A percentile compares a stretch with the other conserved stretches of the same genome.
These are phyloP conservation scores for Hypoxylon lienhwacheense DNA, from an alignment of 495 filamentous ascomycete species.

Conservation along the genomic window DNA sequence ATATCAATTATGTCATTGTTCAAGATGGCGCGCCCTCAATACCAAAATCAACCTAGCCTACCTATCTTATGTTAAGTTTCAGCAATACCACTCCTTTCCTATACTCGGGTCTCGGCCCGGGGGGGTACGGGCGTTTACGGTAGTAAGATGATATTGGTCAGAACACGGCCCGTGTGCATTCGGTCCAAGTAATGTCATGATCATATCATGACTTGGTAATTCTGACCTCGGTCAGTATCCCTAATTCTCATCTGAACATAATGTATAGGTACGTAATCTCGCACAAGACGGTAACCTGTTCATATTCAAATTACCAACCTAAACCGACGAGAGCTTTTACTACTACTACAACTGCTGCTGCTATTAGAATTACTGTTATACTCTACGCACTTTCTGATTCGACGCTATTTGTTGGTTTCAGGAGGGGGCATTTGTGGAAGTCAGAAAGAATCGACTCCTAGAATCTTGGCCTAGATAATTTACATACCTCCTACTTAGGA, in stretches of 20 bases:
- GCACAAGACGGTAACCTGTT: too few species aligned
- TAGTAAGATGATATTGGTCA: constrained; percentile 7
- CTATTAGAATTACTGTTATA: background rate
- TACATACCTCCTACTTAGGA: too few species aligned
- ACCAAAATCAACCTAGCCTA: background rate
- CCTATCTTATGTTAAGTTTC: background rate
- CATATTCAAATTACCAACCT: too few species aligned
- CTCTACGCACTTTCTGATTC: background rate
- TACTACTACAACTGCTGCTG: background rate
- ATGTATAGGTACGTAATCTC: too few species aligned
- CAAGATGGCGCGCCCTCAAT: background rate
- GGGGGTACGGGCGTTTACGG: background rate
- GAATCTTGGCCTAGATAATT: too few species aligned
- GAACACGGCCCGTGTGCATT: constrained; percentile 1
- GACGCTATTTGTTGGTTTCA: background rate
- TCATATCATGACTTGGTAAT: too few species aligned
- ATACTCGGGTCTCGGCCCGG: constrained; percentile 6
- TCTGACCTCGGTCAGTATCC: too few species aligned
- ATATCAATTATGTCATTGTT: constrained; percentile 25
- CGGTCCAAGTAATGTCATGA: constrained; percentile 13
- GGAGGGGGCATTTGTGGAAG: background rate
- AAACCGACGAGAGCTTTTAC: too few species aligned
- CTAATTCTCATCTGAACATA: too few species aligned
- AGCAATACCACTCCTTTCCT: background rate
- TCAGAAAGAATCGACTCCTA: background rate